Evolutionary conservation across 306 rosid species (phyloP).

Genomic region (Astragalus glycyphyllos): DNA sequence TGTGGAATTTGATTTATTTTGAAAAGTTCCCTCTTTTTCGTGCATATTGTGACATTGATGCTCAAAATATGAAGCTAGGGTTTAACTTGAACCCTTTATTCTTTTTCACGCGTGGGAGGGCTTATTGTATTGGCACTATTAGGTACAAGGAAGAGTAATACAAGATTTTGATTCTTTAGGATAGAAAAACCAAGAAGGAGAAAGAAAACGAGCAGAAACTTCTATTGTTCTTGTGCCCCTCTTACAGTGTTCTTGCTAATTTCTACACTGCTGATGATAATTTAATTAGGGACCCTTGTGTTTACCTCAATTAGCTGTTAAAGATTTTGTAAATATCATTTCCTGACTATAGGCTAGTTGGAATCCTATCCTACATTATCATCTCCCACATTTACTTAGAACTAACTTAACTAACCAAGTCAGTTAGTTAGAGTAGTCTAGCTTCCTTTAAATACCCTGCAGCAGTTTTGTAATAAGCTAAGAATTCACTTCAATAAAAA

Average conservation of each 20-base stretch:
- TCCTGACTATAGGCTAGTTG: not conserved
- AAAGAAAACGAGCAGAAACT: no score
- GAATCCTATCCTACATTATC: no score
- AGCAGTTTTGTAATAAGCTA: no score
- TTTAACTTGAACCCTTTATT: slow-evolving; percentile 8
- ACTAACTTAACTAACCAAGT: no score
- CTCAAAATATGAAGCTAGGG: slow-evolving; percentile 31
- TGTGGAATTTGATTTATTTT: not conserved
- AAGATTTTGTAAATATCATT: not conserved
- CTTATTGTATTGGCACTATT: not conserved
- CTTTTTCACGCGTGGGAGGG: no score
- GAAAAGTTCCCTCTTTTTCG: not conserved
- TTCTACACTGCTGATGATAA: not conserved
- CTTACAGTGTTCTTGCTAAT: not conserved
- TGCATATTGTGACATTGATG: slow-evolving; percentile 18
- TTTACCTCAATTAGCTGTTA: no score
- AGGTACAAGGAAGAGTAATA: no score
- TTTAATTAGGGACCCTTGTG: not conserved
- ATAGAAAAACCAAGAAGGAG: not conserved
- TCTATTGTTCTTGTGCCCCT: no score
- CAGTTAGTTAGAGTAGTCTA: no score
- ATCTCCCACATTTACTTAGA: no score
- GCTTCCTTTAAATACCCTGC: no score
- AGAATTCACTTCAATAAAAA: no score
- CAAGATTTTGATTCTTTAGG: not conserved